Conservation (phyloP, 106 monocot genomes). For the Phalaenopsis equestris region DNA sequence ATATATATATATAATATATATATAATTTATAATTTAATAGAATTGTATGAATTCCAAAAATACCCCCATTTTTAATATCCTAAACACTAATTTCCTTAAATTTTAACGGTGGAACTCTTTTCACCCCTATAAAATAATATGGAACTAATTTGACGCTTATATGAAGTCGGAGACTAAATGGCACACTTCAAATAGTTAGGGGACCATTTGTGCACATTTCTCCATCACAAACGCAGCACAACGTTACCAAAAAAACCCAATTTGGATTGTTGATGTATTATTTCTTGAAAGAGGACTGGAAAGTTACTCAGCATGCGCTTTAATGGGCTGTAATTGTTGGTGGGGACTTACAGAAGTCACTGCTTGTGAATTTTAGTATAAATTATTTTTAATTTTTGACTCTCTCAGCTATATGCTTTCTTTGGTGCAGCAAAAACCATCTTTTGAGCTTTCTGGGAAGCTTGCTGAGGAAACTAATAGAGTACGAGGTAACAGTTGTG, state of each 20-base stretch:
- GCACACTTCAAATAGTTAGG: too few species aligned
- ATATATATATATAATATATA: too few species aligned
- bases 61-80: too few species aligned
- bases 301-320: constrained; percentile 2
- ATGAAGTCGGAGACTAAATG: too few species aligned
- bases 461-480: constrained; percentile 96
- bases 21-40: too few species aligned
- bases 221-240: neutral
- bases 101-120: too few species aligned
- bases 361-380: neutral
- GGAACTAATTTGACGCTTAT: too few species aligned
- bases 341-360: neutral
- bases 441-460: constrained; percentile 97
- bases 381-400: neutral
- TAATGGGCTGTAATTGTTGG: neutral
- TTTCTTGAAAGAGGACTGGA: neutral
- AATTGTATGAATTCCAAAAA: too few species aligned
- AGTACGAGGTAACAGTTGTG: constrained; percentile 56
- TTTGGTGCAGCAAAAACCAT: constrained; percentile 75
- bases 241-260: neutral
- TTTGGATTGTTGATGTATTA: neutral
- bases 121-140: too few species aligned
- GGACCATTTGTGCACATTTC: too few species aligned
- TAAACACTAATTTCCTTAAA: too few species aligned
- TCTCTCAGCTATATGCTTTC: constrained; percentile 1